These are phyloP conservation scores for Nephelium lappaceum DNA, from an alignment of 345 rosid species.

Conservation along the genomic window DNA sequence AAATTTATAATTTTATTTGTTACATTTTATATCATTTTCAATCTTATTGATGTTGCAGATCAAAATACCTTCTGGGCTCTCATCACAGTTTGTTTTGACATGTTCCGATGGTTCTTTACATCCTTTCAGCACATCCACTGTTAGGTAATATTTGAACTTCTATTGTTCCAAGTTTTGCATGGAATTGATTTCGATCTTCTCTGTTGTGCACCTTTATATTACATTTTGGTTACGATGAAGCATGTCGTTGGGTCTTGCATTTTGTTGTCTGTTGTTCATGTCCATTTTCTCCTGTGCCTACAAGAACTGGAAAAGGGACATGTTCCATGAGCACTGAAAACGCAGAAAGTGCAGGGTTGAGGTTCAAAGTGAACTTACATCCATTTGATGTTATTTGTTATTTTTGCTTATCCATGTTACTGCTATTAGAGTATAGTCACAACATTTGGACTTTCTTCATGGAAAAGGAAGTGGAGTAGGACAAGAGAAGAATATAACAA, in stretches of 20 bases:
- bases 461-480: neutral
- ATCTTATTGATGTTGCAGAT: constrained; percentile 53
- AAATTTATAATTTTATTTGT: neutral
- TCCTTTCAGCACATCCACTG: constrained; percentile 62
- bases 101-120: constrained; percentile 73
- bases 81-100: constrained; percentile 77
- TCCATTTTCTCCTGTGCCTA: neutral
- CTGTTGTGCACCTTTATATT: neutral
- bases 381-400: neutral
- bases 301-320: neutral
- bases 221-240: neutral
- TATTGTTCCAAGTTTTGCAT: neutral
- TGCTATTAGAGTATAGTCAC: neutral
- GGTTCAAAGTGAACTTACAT: neutral
- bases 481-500: neutral
- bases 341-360: neutral
- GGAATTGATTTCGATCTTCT: neutral
- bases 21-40: neutral
- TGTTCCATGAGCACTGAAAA: neutral
- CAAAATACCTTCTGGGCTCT: constrained; percentile 76
- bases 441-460: neutral
- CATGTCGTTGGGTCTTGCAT: neutral
- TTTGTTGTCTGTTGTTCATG: neutral
- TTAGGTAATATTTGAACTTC: constrained; percentile 49
- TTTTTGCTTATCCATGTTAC: neutral